Conservation (phyloP, 202 grass and related monocot species). For the Setaria italica region DNA sequence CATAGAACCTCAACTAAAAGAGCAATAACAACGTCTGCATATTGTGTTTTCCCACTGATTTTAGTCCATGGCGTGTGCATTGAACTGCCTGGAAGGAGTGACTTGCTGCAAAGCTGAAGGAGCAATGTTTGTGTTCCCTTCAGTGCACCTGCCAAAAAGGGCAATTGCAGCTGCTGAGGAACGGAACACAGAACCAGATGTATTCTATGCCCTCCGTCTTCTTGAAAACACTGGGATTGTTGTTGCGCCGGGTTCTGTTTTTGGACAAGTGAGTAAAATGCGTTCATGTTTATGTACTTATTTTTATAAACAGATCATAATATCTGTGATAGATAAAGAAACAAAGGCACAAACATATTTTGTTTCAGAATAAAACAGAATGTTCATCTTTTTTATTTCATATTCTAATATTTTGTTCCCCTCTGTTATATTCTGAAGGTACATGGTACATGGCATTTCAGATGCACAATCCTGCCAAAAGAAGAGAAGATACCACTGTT, state of each 20-base stretch:
- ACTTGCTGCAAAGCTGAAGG: constrained; percentile 80
- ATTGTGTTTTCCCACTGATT: constrained; percentile 17
- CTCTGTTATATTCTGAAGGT: constrained; percentile 50
- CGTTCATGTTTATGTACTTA: background rate
- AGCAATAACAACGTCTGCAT: background rate
- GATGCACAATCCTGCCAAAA: constrained; percentile 63
- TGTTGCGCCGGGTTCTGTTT: constrained; percentile 71
- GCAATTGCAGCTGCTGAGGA: constrained; percentile 62
- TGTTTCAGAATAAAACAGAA: background rate
- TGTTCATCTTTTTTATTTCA: background rate
- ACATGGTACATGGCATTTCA: constrained; percentile 68
- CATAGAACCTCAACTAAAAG: background rate
- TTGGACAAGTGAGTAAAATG: constrained; percentile 65
- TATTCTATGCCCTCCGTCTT: constrained; percentile 67
- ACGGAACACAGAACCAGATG: constrained; percentile 53
- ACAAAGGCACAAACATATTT: background rate
- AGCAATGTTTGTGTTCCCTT: constrained; percentile 78
- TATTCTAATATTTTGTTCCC: constrained; percentile 31
- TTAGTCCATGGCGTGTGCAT: constrained; percentile 67
- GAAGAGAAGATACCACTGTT: constrained; percentile 54
- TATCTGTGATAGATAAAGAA: background rate
- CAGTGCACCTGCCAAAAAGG: constrained; percentile 56
- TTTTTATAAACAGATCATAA: background rate
- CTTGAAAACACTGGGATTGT: constrained; percentile 67
- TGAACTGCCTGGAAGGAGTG: constrained; percentile 69